Percentiles rank a stretch among this genome's conserved stretches.
Conservation (phyloP, 192 early-diverging fungal genomes). For the Backusella mclennaniae region DNA sequence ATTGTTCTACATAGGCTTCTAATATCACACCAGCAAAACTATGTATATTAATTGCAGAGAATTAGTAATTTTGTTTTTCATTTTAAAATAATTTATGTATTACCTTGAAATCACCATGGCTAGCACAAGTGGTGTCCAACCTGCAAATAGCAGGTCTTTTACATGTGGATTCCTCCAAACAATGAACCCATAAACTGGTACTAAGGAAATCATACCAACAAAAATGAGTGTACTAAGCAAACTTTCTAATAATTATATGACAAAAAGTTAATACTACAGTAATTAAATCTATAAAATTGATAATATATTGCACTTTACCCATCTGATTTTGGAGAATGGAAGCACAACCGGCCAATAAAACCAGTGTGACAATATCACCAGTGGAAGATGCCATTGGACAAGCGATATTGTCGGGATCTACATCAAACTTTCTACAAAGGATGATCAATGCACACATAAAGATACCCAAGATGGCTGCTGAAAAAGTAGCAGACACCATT, state of each 20-base stretch:
- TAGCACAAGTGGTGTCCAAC: constrained; percentile 71
- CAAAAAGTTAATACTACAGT: background rate
- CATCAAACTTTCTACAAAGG: constrained; percentile 51
- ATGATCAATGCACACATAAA: constrained; percentile 70
- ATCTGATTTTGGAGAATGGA: constrained; percentile 43
- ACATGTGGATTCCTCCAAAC: constrained; percentile 61
- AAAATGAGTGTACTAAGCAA: constrained; percentile 41
- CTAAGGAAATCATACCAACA: constrained; percentile 32
- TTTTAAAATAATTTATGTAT: constrained; percentile 2
- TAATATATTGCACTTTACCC: constrained; percentile 35
- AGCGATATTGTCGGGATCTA: constrained; percentile 78
- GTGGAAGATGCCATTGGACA: constrained; percentile 69
- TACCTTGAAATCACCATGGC: constrained; percentile 71
- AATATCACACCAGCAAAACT: constrained; percentile 63
- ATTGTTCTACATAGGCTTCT: constrained; percentile 61
- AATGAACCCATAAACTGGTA: constrained; percentile 44
- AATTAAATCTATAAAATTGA: no score
- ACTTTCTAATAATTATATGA: constrained; percentile 30
- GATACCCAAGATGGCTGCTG: constrained; percentile 65
- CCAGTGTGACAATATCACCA: constrained; percentile 68
- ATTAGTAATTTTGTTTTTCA: background rate
- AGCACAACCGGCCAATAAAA: constrained; percentile 54
- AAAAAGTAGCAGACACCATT: constrained; percentile 61
- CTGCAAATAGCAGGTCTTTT: constrained; percentile 55
- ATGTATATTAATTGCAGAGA: background rate